A percentile compares a stretch with the other conserved stretches of the same genome.
Conservation (phyloP, 176 grass and related monocot genomes). For the Oryza brachyantha region DNA sequence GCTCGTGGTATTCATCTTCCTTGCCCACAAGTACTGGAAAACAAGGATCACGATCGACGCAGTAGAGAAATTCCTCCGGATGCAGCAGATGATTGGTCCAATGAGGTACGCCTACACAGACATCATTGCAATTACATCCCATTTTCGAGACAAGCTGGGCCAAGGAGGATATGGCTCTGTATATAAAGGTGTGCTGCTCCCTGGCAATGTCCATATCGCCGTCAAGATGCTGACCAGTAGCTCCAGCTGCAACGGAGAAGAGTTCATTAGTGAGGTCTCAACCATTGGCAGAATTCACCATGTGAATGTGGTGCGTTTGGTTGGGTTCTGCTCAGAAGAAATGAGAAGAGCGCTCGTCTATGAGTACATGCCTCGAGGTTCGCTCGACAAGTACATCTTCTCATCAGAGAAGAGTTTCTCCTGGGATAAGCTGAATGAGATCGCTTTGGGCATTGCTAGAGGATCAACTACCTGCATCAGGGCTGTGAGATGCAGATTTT, state of each 20-base stretch:
- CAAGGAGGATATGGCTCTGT: constrained; percentile 48
- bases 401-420: not conserved
- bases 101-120: constrained; percentile 44
- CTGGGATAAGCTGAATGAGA: not conserved
- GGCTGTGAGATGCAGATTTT: not conserved
- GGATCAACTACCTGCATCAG: not conserved
- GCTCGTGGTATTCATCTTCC: not conserved
- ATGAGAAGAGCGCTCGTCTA: constrained; percentile 35
- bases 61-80: constrained; percentile 41
- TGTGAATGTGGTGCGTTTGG: constrained; percentile 27
- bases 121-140: constrained; percentile 46
- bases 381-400: not conserved
- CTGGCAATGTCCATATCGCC: not conserved
- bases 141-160: constrained; percentile 51
- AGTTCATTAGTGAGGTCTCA: constrained; percentile 53
- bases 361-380: constrained; percentile 49
- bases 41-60: constrained; percentile 34
- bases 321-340: constrained; percentile 47
- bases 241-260: constrained; percentile 47
- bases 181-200: constrained; percentile 35
- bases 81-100: constrained; percentile 32
- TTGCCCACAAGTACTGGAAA: constrained; percentile 44
- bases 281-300: constrained; percentile 61
- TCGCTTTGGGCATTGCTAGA: not conserved
- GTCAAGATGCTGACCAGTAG: constrained; percentile 34